phyloP scores from a whole-genome alignment of 2,329 filamentous ascomycete species.

The Clonostachys sp. region DNA sequence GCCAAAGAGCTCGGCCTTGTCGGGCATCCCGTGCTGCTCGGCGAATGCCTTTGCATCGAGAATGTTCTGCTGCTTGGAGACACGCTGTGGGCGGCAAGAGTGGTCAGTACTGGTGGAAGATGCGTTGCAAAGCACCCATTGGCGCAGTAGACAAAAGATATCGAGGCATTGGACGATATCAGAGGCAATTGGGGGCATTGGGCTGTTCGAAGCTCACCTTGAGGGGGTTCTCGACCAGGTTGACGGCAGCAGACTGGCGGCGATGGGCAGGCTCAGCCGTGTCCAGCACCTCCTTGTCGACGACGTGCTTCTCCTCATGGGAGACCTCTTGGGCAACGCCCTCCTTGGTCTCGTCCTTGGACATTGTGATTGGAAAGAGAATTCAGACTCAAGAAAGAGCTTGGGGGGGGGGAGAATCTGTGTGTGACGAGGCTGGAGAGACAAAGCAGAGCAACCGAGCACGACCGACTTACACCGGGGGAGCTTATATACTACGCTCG shows the following conservation, averaged over 20 bases:
- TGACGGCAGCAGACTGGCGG: slow-evolving; percentile 1
- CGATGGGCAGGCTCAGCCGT: neutral
- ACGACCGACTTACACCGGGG: too few species aligned
- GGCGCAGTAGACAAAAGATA: neutral
- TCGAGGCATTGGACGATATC: too few species aligned
- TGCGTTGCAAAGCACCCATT: neutral
- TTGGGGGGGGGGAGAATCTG: too few species aligned
- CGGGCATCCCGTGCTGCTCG: slow-evolving; percentile 48
- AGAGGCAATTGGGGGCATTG: too few species aligned
- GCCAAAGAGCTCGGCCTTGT: slow-evolving; percentile 51
- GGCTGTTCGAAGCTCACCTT: neutral
- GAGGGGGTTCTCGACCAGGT: slow-evolving; percentile 4
- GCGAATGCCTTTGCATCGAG: slow-evolving; percentile 55
- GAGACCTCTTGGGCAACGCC: neutral
- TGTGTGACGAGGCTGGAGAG: too few species aligned
- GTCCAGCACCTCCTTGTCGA: too few species aligned
- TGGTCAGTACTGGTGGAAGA: neutral
- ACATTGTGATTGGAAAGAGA: too few species aligned
- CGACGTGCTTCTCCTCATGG: too few species aligned
- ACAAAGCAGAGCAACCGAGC: too few species aligned
- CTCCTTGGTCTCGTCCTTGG: neutral
- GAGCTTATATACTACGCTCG: too few species aligned
- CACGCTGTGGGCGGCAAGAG: slow-evolving; percentile 7
- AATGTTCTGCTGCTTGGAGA: slow-evolving; percentile 39
- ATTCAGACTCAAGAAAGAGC: too few species aligned